Conservation (phyloP, 2,329 filamentous ascomycete species). For the Aspergillus terreus region DNA sequence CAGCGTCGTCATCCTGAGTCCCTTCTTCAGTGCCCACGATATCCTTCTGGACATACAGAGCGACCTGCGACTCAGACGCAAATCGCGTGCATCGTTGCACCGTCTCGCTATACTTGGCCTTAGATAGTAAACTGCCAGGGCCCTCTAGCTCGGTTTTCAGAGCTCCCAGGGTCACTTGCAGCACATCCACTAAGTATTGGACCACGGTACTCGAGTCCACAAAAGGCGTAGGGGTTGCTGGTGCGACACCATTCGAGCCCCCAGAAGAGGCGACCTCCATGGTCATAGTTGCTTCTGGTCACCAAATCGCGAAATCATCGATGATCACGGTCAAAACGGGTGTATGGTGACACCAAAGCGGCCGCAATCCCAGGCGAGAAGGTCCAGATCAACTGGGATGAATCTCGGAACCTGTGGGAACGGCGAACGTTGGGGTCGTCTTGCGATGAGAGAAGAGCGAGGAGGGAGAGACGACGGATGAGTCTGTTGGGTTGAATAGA, state of each 20-base stretch:
- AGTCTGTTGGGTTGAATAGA: not conserved
- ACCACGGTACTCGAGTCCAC: conserved; percentile 67
- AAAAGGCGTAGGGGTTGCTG: conserved; percentile 27
- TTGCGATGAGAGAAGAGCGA: not conserved
- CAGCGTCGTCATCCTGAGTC: conserved; percentile 34
- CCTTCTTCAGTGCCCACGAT: conserved; percentile 53
- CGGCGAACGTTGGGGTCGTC: not conserved
- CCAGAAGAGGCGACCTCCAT: conserved; percentile 39
- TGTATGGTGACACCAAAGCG: conserved; percentile 9
- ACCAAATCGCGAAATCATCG: conserved; percentile 28
- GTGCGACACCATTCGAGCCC: conserved; percentile 33
- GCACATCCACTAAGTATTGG: conserved; percentile 67
- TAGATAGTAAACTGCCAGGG: conserved; percentile 77
- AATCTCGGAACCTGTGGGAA: not conserved
- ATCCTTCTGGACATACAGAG: conserved; percentile 85
- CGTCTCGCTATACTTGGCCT: conserved; percentile 69
- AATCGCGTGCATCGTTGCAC: conserved; percentile 84
- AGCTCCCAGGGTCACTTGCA: conserved; percentile 71
- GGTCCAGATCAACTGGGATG: not conserved
- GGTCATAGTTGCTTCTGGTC: conserved; percentile 22
- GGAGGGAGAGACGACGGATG: not conserved
- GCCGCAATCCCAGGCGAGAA: conserved; percentile 7
- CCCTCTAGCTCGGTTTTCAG: conserved; percentile 74
- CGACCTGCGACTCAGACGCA: conserved; percentile 79
- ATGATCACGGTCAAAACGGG: conserved; percentile 6